Base-by-base conservation (phyloP, 805 yeast genomes). In the Pichia gijzeniarum region DNA sequence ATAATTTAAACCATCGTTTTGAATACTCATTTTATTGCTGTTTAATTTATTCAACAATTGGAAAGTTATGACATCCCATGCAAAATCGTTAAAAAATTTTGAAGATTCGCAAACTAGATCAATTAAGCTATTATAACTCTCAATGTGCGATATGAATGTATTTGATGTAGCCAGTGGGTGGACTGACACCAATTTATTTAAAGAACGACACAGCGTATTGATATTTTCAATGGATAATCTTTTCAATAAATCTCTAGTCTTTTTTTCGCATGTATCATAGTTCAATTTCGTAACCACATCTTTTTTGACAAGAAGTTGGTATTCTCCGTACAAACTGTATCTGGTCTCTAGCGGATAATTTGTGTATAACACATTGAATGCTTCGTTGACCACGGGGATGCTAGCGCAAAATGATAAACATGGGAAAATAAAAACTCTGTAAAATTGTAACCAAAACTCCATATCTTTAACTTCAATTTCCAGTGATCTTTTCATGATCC, bases 91-190 rank as follows among this genome's bases (percentile, higher is more conserved):
- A 59, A 88, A 87, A 57, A 77, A 82, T 35, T 79, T 69, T 0
- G 96, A 88, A 6, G 93, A 77, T 39, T 82, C 82, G 9, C 87
- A 89, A 6, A 91, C 79, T 47, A 91, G 69, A 33, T 78, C 80
- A 38, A 82, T 84, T 51, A 91, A 74, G 58, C 91, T 91, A 58
- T 85, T 95, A 59, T 91, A 91, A 67, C 93, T 87, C 62, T 91
- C 98, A 51, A 91, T 79, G 58, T 88, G 96, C 38, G 79, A 78
- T 10, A 90, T 70, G 38, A 86, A 73, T 0, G 85, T 81, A 19
- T 76, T 65, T 37, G 90, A 76, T 13, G 89, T 78, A 2, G 95
- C 83, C 17, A 89, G 59, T 2, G 98, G 97, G 59, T 87, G 87
- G 1, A 84, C 65, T 48, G 78, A 80, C 18, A 89, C 75, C 12